Conservation (phyloP, 2,329 filamentous ascomycete genomes). For the Blastomyces emzantsi region DNA sequence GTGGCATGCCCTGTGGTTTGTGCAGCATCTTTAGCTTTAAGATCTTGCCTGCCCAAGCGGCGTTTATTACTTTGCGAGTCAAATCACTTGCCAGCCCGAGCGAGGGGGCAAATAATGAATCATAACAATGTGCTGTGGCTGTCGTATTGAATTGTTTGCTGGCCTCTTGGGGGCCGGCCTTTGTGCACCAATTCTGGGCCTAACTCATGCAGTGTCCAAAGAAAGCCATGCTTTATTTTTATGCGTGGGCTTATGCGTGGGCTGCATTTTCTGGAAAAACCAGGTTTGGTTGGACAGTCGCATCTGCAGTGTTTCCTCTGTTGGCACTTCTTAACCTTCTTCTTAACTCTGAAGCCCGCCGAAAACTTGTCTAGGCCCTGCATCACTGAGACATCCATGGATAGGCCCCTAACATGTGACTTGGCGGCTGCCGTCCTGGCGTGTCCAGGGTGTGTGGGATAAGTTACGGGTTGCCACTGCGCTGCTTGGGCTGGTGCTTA, state of each 20-base stretch:
- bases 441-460: too few relatives aligned
- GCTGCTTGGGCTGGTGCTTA: neutral
- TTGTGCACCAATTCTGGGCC: neutral
- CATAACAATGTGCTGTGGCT: neutral
- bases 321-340: neutral
- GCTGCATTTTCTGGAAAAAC: neutral
- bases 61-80: neutral
- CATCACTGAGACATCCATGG: slow-evolving; percentile 7
- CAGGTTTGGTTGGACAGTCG: neutral
- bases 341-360: too few relatives aligned
- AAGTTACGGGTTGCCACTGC: neutral
- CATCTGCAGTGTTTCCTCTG: neutral
- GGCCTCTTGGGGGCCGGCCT: neutral
- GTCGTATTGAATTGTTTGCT: neutral
- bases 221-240: neutral
- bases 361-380: neutral
- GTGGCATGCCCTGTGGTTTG: neutral
- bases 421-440: neutral
- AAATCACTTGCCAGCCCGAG: neutral
- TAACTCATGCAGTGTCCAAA: neutral
- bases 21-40: neutral
- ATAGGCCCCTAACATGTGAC: slow-evolving; percentile 2
- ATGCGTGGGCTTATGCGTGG: neutral
- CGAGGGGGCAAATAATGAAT: neutral
- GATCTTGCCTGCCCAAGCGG: neutral